Percentiles rank a stretch among this genome's conserved stretches.
phyloP scores from a whole-genome alignment of 2,329 filamentous ascomycete genomes.

The Cytospora piceae region DNA sequence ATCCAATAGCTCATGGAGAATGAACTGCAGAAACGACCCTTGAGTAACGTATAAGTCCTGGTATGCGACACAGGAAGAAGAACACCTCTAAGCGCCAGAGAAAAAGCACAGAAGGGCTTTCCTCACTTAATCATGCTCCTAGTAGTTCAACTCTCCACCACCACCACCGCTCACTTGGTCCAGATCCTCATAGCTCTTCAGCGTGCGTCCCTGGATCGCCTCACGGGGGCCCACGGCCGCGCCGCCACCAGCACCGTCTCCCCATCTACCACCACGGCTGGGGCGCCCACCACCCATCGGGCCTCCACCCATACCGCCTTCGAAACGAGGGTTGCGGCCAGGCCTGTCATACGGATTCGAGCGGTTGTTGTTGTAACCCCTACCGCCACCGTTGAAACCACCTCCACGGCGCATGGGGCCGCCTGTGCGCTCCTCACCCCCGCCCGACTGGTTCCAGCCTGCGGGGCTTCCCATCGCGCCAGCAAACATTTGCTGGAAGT shows the following conservation, averaged over 20 bases:
- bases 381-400: slow-evolving; percentile 50
- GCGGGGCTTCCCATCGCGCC: slow-evolving; percentile 48
- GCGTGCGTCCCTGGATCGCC: slow-evolving; percentile 86
- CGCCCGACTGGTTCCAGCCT: slow-evolving; percentile 54
- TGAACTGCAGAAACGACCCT: background rate
- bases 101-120: background rate
- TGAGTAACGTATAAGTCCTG: background rate
- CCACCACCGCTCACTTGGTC: slow-evolving; percentile 80
- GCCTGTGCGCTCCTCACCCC: slow-evolving; percentile 56
- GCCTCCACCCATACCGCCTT: slow-evolving; percentile 51
- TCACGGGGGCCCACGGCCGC: slow-evolving; percentile 83
- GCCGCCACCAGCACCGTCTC: slow-evolving; percentile 73
- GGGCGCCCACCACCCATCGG: slow-evolving; percentile 52
- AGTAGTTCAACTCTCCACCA: slow-evolving; percentile 90
- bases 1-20: background rate
- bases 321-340: slow-evolving; percentile 54
- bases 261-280: slow-evolving; percentile 62
- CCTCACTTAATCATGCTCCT: slow-evolving; percentile 33
- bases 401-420: slow-evolving; percentile 73
- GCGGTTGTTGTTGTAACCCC: slow-evolving; percentile 58
- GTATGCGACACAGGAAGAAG: background rate
- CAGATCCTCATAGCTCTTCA: slow-evolving; percentile 97
- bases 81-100: background rate
- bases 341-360: slow-evolving; percentile 77
- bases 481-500: slow-evolving; percentile 59